Evolutionary conservation across 495 filamentous ascomycete genomes (phyloP).

Genomic region (Penicillium cosmopolitanum): DNA sequence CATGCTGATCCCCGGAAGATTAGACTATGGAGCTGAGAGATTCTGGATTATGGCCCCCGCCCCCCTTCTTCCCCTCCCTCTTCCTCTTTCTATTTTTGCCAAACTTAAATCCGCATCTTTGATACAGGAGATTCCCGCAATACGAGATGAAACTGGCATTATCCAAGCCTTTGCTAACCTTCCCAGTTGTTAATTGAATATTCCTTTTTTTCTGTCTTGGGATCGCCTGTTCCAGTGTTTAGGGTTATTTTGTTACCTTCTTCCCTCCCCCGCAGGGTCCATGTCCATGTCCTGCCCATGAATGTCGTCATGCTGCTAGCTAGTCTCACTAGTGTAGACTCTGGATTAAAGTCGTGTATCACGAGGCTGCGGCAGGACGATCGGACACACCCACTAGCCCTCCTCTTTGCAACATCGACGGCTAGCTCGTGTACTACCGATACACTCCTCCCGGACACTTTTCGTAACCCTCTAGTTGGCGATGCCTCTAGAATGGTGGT

Average conservation of each 20-base stretch:
- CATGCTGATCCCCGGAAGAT: not conserved
- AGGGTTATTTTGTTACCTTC: no score
- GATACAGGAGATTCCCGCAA: not conserved
- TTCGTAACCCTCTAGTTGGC: not conserved
- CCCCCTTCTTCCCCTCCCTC: not conserved
- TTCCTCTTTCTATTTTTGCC: slow-evolving; percentile 20
- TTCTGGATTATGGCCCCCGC: not conserved
- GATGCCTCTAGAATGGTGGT: not conserved
- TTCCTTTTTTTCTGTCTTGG: not conserved
- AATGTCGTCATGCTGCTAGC: slow-evolving; percentile 11
- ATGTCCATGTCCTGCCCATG: not conserved
- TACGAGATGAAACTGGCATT: not conserved
- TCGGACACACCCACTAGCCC: slow-evolving; percentile 5
- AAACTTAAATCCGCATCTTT: slow-evolving; percentile 11
- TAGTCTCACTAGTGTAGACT: slow-evolving; percentile 5
- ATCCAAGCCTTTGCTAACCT: not conserved
- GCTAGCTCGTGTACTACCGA: slow-evolving; percentile 12
- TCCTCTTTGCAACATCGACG: not conserved
- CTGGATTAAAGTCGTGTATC: slow-evolving; percentile 16
- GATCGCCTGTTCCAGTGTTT: no score
- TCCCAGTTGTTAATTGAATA: not conserved
- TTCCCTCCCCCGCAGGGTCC: no score
- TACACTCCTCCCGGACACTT: not conserved
- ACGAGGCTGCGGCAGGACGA: slow-evolving; percentile 20
- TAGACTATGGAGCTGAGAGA: not conserved